Base-by-base conservation (phyloP, 2,329 filamentous ascomycete species). In the Hypomyces rosellus region DNA sequence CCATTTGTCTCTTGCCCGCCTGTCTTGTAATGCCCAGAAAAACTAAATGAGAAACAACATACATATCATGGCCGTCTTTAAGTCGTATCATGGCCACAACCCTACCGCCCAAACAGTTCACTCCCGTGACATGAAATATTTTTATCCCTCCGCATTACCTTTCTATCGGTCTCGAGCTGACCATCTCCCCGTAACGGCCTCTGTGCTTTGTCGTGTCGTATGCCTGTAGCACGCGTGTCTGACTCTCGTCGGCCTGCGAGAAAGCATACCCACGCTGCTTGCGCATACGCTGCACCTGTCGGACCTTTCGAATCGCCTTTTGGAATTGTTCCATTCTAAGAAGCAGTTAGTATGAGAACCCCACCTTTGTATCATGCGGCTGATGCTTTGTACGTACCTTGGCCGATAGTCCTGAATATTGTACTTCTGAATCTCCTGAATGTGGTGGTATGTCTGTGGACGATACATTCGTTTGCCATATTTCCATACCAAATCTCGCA, bases 391-490 rank as follows among this genome's bases (percentile, higher is more conserved):
- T 37, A 75, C 79, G 59, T 80, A 91, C 88, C 93, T 85, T 55
- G 93, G 93, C 64, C 93, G 80, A 71, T 99, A 99, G 73, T 99
- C 93, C 73, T 99, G 93, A 54, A 99, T 96, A 63, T 99, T 99
- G 74, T 97, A 99, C 73, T 99, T 99, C 70, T 99, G 93, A 60
- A 99, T 99, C 74, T 99, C 93, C 70, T 99, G 93, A 56, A 99
- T 93, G 68, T 99, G 93, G 62, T 99, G 93, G 64, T 99, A 99
- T 40, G 89, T 84, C 71, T 96, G 88, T 18, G 93, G 93, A 59
- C 85, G 86, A 73, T 97, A 99, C 90, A 99, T 96, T 57, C 93
- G 82, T 76, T 96, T 96, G 54, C 82, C 84, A 61, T 97, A 99
- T 76, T 99, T 99, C 91, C 92, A 99, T 3, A 86, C 84, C 69